These are phyloP conservation scores for Medicago arabica DNA, from an alignment of 306 rosid genomes.

Conservation along the genomic window DNA sequence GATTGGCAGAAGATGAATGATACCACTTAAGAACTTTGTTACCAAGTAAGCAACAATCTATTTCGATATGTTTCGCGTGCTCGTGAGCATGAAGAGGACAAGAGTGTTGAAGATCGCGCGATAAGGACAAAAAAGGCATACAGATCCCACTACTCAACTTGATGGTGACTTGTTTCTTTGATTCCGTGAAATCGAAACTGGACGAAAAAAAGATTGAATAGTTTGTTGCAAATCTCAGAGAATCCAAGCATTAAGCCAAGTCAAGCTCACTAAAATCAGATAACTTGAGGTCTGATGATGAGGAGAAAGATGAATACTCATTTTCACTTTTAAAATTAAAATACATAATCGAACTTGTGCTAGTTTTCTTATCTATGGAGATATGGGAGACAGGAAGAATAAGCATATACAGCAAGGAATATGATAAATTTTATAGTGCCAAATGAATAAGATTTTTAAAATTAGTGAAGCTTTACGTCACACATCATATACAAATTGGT, in stretches of 20 bases:
- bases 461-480: too few species aligned
- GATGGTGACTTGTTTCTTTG: background rate
- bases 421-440: too few species aligned
- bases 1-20: background rate
- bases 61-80: background rate
- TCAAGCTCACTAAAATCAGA: background rate
- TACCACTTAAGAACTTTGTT: background rate
- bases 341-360: too few species aligned
- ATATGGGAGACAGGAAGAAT: too few species aligned
- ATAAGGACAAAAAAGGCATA: background rate
- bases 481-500: too few species aligned
- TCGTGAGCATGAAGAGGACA: background rate
- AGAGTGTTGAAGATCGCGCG: background rate
- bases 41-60: background rate
- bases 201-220: background rate
- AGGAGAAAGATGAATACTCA: background rate
- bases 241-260: background rate
- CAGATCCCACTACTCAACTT: background rate
- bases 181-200: background rate
- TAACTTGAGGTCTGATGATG: background rate
- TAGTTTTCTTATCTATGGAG: too few species aligned
- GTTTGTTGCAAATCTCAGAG: background rate
- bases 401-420: too few species aligned
- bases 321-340: too few species aligned
- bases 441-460: too few species aligned